Conservation (phyloP, 139 green algal genomes). For the Raphidocelis subcapitata region DNA sequence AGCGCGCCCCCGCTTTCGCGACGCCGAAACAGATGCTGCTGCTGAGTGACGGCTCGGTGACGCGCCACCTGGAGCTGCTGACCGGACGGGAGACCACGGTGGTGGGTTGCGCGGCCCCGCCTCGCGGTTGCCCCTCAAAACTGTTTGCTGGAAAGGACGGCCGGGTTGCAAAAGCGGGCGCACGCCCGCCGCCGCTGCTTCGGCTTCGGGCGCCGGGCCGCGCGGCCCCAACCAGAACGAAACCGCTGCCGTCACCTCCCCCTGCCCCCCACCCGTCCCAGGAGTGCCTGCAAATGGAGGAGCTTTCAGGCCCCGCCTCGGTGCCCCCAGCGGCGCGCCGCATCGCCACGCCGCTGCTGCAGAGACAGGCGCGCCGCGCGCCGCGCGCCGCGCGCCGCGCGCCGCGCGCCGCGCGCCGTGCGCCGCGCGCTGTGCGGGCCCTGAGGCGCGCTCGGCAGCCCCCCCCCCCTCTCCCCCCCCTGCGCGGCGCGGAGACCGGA, state of each 20-base stretch:
- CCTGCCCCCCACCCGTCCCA: background rate
- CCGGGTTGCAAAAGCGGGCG: background rate
- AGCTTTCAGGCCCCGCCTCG: background rate
- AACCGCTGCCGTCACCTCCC: background rate
- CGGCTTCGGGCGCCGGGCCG: too few species aligned
- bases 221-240: background rate
- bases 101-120: conserved; percentile 23
- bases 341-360: too few species aligned
- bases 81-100: conserved; percentile 25
- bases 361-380: too few species aligned
- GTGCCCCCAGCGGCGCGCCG: too few species aligned
- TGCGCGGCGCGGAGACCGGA: too few species aligned
- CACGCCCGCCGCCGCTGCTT: background rate
- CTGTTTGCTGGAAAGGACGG: background rate
- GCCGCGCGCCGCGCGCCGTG: too few species aligned
- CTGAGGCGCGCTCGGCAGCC: too few species aligned
- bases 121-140: background rate
- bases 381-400: too few species aligned
- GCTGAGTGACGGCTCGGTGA: conserved; percentile 95
- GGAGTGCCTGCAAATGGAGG: conserved; percentile 22
- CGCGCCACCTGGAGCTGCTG: conserved; percentile 83
- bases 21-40: conserved; percentile 16
- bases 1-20: too few species aligned
- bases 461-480: too few species aligned
- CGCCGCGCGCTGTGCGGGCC: too few species aligned